Percentiles rank a stretch among this genome's conserved stretches.
These are phyloP conservation scores for Penicillium macrosclerotiorum DNA, from an alignment of 495 filamentous ascomycete species.

Conservation along the genomic window DNA sequence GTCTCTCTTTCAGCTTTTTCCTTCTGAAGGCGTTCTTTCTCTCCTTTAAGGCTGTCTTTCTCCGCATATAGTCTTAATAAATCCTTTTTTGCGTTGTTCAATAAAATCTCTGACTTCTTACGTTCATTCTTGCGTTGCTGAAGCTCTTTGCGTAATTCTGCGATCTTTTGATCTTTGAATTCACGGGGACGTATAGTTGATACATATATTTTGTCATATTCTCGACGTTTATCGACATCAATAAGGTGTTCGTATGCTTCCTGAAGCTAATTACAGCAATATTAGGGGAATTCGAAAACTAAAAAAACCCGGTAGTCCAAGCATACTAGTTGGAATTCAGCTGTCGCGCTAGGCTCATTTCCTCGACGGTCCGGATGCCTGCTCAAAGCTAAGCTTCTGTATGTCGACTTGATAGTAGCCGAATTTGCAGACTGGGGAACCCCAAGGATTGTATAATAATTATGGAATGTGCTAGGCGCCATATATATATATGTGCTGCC, in stretches of 20 bases:
- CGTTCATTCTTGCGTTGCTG: background rate
- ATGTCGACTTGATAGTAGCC: conserved; percentile 4
- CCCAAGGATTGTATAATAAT: conserved; percentile 5
- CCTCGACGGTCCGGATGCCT: conserved; percentile 4
- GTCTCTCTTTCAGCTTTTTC: conserved; percentile 1
- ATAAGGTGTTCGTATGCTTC: conserved; percentile 3
- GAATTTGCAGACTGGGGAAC: conserved; percentile 4
- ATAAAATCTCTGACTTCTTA: background rate
- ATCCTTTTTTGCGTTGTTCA: conserved; percentile 1
- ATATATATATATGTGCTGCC: background rate
- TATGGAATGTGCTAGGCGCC: background rate
- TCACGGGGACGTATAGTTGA: background rate
- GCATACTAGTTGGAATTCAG: conserved; percentile 7
- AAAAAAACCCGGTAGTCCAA: background rate
- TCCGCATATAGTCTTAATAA: conserved; percentile 5
- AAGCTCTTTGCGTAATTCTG: background rate
- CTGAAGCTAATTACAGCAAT: background rate
- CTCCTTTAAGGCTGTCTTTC: conserved; percentile 1
- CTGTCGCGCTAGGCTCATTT: conserved; percentile 3
- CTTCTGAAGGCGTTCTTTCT: background rate
- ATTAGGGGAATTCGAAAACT: background rate
- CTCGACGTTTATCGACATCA: conserved; percentile 5
- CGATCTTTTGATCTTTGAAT: conserved; percentile 2
- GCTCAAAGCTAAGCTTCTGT: conserved; percentile 2
- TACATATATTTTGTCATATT: conserved; percentile 6